Base-by-base conservation (phyloP, 2,329 filamentous ascomycete species). In the Aciculosporium take region DNA sequence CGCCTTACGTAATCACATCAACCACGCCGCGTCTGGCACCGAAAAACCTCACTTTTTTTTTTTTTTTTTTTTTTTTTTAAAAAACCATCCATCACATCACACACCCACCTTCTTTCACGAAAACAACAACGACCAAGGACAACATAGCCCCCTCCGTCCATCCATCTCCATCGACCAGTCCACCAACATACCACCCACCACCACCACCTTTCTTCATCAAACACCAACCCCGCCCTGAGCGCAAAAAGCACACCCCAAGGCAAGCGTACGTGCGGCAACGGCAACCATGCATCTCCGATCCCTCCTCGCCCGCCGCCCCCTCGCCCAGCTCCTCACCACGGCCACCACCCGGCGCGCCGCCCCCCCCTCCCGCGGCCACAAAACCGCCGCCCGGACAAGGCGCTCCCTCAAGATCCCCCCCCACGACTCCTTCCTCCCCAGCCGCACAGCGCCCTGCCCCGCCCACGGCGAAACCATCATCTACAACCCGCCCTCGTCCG, bases 351-450 rank as follows among this genome's bases (percentile, higher is more conserved):
- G 40, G 31, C 53, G 40, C 53, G 51, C 43, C 40, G 48, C 39
- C 40, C 54, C 39, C 43, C 56, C 38, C 45, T 51, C 41, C 31
- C 54, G 64, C 45, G 59, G 71, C 37, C 64, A 72, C 57, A 67
- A 76, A 54, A 70, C 70, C 24, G 59, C 67, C 3, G 57, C 64
- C 40, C 70, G 74, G 42, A 74, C 71, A 33, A 74, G 73, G 60
- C 68, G 69, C 43, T 60, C 67, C 36, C 68, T 77, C 52, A 77
- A 74, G 54, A 67, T 80, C 51, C 61, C 69, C 10, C 75, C 76
- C 37, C 74, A 80, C 62, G 61, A 69, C 29, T 74, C 74, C 49
- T 80, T 81, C 59, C 61, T 74, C 31, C 63, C 56, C 48, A 60
- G 54, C 46, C 56, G 58, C 39, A 46, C 52, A 34, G 32, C 48